phyloP scores from a whole-genome alignment of 148 eudicot species.

The Vaccinium macrocarpon region DNA sequence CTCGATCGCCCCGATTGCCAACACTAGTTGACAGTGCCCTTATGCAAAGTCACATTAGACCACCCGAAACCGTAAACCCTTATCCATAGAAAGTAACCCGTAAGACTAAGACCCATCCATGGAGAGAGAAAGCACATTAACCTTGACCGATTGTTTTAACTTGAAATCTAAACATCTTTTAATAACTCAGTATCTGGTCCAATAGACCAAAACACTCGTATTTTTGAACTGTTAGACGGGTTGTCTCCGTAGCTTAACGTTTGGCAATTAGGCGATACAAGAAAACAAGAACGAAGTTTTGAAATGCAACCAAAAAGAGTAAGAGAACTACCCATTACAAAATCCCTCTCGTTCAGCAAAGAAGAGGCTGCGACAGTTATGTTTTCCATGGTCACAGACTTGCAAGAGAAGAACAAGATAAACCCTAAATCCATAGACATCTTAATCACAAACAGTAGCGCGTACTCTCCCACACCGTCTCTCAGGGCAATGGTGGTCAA shows the following conservation, averaged over 20 bases:
- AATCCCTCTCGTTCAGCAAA: background rate
- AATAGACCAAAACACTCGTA: background rate
- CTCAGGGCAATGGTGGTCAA: constrained; percentile 17
- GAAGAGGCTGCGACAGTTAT: constrained; percentile 17
- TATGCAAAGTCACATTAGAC: background rate
- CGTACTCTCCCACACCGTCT: constrained; percentile 21
- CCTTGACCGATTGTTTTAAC: too few relatives aligned
- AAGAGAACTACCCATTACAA: constrained; percentile 14
- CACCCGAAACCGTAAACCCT: background rate
- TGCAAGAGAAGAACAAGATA: constrained; percentile 8
- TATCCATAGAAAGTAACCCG: background rate
- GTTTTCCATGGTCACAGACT: constrained; percentile 14
- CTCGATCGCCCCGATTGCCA: too few relatives aligned
- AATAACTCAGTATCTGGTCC: background rate
- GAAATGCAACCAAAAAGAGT: background rate
- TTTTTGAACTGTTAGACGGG: background rate
- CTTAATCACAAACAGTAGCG: constrained; percentile 11
- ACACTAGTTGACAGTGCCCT: too few relatives aligned
- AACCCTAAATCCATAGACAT: constrained; percentile 17
- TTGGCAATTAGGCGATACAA: background rate
- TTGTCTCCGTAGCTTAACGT: background rate
- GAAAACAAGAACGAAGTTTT: constrained; percentile 7
- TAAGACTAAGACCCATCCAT: background rate
- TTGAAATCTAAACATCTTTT: background rate
- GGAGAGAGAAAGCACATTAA: background rate